Conservation (phyloP, 2,329 filamentous ascomycete species). For the Epicoccum sorghinum region DNA sequence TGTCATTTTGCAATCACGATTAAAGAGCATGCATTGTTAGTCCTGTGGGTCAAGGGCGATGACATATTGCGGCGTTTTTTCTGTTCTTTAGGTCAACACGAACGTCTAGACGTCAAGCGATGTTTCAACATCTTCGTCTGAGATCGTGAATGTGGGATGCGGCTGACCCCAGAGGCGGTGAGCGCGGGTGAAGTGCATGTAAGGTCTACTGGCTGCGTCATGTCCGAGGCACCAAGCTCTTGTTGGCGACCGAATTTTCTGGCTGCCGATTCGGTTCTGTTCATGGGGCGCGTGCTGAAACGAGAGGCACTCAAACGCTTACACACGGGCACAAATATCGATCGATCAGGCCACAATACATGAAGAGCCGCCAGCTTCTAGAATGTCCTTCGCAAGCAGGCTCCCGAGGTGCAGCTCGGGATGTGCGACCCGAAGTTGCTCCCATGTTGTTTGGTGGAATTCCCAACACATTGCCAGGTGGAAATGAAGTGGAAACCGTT, state of each 20-base stretch:
- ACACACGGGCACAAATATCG: conserved; percentile 19
- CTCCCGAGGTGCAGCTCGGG: conserved; percentile 17
- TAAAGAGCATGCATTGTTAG: neutral
- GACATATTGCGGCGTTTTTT: neutral
- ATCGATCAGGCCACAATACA: conserved; percentile 11
- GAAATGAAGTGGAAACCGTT: conserved; percentile 22
- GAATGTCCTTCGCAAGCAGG: conserved; percentile 25
- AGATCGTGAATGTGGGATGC: conserved; percentile 29
- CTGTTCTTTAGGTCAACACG: neutral
- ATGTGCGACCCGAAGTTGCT: conserved; percentile 6
- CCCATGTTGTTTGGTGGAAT: conserved; percentile 13
- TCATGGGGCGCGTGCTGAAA: conserved; percentile 30
- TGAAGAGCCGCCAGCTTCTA: conserved; percentile 19
- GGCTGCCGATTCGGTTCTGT: conserved; percentile 22
- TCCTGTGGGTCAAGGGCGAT: neutral
- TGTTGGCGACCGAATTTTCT: conserved; percentile 29
- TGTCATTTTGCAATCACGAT: too few species aligned
- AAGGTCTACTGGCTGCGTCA: conserved; percentile 32
- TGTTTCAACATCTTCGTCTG: conserved; percentile 1
- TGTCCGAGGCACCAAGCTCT: conserved; percentile 27
- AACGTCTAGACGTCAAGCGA: conserved; percentile 4
- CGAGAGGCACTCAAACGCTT: conserved; percentile 27
- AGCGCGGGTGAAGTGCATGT: conserved; percentile 29
- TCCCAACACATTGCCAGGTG: conserved; percentile 24
- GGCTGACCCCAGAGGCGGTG: conserved; percentile 42